Base-by-base conservation (phyloP, 2,329 filamentous ascomycete genomes). In the Juglanconis oblonga region DNA sequence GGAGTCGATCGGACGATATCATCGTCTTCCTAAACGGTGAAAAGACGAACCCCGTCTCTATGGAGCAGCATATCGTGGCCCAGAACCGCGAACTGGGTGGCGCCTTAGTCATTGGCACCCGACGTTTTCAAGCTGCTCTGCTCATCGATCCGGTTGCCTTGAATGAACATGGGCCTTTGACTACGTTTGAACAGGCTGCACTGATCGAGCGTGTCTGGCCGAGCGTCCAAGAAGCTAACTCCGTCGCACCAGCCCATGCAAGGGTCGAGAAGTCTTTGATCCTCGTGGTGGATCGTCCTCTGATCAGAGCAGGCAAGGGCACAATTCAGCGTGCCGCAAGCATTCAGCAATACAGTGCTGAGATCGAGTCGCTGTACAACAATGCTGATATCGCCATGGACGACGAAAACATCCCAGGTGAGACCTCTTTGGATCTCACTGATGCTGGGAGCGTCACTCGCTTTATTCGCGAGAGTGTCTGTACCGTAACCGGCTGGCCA, bases 221-320 rank as follows among this genome's bases (percentile, higher is more conserved):
- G 3, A 55, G 47, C 32, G 24, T 61, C 5, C 8, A 50, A 1
- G 55, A 57, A 13, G 58, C 58, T 11, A 63, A 56, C 17, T 4
- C 0, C 1, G 17, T 11, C 8, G 31, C 45, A 13, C 58, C 54
- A 4, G 45, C 47, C 4, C 29, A 58, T 14, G 45, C 51, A 0
- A 36, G 51, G 32, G 76, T 83, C 24, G 70, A 69, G 1, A 72
- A 73, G 1, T 65, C 76, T 10, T 71, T 79, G 24, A 67, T 81
- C 38, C 63, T 68, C 1, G 17, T 83, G 17, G 17, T 24, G 17
- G 17, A 24, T 24, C 17, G 17, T 38, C 77, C 79, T 1, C 77
- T 83, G 54, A 66, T 70, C 0, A 71, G 76, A 2, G 73, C 79
- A 0, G 71, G 73, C 0, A 83, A 82, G 64, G 79, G 79, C 2